These are phyloP conservation scores for Cucumis melo DNA, from an alignment of 306 rosid species.

Conservation along the genomic window DNA sequence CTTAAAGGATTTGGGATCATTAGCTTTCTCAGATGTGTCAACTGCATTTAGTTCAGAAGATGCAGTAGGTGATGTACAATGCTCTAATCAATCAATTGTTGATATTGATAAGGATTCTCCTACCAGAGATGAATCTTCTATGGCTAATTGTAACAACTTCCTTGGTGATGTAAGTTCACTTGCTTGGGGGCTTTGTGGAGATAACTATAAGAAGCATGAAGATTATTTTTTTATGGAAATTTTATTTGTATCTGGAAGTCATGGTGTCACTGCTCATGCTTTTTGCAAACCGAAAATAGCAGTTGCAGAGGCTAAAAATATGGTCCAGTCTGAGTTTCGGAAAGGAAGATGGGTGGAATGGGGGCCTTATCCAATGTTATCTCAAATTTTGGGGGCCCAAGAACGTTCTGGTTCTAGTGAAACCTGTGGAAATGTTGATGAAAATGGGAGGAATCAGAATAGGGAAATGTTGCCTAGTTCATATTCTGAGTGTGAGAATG, in stretches of 20 bases:
- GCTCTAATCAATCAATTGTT: constrained; percentile 30
- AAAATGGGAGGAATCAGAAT: constrained; percentile 22
- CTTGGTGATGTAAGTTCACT: constrained; percentile 67
- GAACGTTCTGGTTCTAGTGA: constrained; percentile 27
- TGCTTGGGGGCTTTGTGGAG: constrained; percentile 72
- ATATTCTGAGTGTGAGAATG: constrained; percentile 1
- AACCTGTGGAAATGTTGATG: constrained; percentile 16
- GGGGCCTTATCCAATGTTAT: constrained; percentile 39
- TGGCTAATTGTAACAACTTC: constrained; percentile 29
- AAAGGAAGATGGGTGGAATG: constrained; percentile 84
- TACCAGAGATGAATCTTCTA: constrained; percentile 26
- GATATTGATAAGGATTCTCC: constrained; percentile 20
- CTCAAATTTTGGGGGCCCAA: constrained; percentile 21
- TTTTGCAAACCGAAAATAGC: constrained; percentile 30
- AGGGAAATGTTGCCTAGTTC: constrained; percentile 14
- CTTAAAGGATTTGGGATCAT: constrained; percentile 21
- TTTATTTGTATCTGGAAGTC: constrained; percentile 68
- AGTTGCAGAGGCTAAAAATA: constrained; percentile 15
- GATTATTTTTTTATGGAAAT: constrained; percentile 57
- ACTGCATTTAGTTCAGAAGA: constrained; percentile 19
- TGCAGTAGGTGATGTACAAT: constrained; percentile 28
- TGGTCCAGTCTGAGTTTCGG: constrained; percentile 28
- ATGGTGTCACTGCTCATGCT: constrained; percentile 74
- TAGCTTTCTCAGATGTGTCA: constrained; percentile 20
- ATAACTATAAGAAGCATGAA: constrained; percentile 45